phyloP scores from a whole-genome alignment of 2,329 filamentous ascomycete genomes.

The Apiospora aurea region DNA sequence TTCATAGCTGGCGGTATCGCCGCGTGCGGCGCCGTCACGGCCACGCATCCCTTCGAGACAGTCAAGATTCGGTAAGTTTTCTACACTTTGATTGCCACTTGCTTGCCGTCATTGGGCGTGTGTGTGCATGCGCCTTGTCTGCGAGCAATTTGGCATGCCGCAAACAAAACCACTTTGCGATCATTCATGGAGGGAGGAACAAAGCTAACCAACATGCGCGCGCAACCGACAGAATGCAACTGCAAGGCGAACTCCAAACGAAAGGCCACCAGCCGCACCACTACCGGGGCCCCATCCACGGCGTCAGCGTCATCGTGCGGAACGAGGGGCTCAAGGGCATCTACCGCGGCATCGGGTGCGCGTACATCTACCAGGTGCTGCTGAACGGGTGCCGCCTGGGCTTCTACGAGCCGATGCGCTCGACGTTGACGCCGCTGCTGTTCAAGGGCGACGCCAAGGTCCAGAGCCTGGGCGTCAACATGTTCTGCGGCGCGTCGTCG shows the following conservation, averaged over 20 bases:
- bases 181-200: slow-evolving; percentile 20
- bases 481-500: slow-evolving; percentile 88
- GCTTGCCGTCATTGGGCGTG: not conserved
- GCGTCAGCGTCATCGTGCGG: slow-evolving; percentile 84
- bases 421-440: slow-evolving; percentile 70
- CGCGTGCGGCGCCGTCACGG: slow-evolving; percentile 95
- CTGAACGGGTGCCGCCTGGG: slow-evolving; percentile 96
- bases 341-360: slow-evolving; percentile 87
- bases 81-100: not conserved
- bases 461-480: slow-evolving; percentile 89
- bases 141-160: not conserved
- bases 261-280: slow-evolving; percentile 85
- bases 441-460: slow-evolving; percentile 71
- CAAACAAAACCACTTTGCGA: slow-evolving; percentile 17
- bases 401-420: slow-evolving; percentile 95
- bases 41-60: slow-evolving; percentile 97
- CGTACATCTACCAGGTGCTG: slow-evolving; percentile 95
- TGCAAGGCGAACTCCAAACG: slow-evolving; percentile 92
- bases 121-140: not conserved
- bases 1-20: slow-evolving; percentile 97
- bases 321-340: slow-evolving; percentile 89
- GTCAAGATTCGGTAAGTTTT: slow-evolving; percentile 88
- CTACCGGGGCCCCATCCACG: slow-evolving; percentile 92
- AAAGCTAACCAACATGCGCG: not conserved
- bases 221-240: slow-evolving; percentile 72